Evolutionary conservation across 1,139 yeast species (phyloP).

Genomic region (Geotrichum candidum): DNA sequence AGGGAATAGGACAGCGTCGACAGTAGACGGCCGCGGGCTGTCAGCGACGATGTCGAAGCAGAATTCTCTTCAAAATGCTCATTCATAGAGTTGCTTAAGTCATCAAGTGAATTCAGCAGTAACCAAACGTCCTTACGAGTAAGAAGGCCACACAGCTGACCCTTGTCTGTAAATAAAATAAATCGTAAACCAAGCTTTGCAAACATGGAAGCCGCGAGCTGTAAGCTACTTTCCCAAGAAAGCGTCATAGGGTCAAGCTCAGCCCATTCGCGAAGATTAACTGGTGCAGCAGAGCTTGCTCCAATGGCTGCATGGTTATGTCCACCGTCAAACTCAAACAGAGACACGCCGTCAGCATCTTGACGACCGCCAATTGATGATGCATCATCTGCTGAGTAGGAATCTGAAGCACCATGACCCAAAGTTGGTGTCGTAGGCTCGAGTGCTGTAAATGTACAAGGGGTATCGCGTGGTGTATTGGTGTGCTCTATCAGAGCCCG

Average conservation of each 20-base stretch:
- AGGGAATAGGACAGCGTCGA: constrained; percentile 16
- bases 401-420: neutral
- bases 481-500: constrained; percentile 27
- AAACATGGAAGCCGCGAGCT: constrained; percentile 46
- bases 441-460: constrained; percentile 20
- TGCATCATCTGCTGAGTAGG: neutral
- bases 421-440: constrained; percentile 2
- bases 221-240: constrained; percentile 34
- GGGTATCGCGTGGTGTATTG: constrained; percentile 11
- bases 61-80: constrained; percentile 6
- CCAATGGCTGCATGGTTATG: constrained; percentile 1
- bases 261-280: constrained; percentile 25
- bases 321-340: constrained; percentile 11
- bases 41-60: constrained; percentile 1
- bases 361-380: neutral
- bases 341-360: constrained; percentile 7
- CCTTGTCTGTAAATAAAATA: constrained; percentile 47
- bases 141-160: constrained; percentile 46
- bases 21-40: constrained; percentile 16
- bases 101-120: constrained; percentile 31
- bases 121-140: constrained; percentile 64
- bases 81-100: constrained; percentile 11
- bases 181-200: constrained; percentile 49
- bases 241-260: constrained; percentile 32
- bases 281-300: constrained; percentile 9